These are phyloP conservation scores for Solanum hybrid DNA, from an alignment of 305 asterid species.

Conservation along the genomic window DNA sequence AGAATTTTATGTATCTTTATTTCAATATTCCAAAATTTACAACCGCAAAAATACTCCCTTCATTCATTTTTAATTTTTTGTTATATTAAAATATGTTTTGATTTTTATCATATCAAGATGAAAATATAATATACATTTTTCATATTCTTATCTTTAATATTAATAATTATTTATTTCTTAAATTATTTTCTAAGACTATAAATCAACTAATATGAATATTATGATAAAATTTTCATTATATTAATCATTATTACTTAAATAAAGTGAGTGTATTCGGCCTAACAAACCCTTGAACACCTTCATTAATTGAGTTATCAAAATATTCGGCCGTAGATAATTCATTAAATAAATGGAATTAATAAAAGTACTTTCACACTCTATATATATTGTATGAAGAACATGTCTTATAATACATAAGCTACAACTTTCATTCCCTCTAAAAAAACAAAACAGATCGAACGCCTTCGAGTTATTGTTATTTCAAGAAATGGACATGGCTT, in stretches of 20 bases:
- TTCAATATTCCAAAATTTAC: neutral
- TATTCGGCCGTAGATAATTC: neutral
- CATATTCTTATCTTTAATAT: too few relatives aligned
- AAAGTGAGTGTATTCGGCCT: neutral
- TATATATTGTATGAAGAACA: neutral
- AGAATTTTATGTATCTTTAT: too few relatives aligned
- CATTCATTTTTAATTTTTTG: rapidly evolving
- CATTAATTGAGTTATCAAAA: neutral
- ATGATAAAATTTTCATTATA: too few relatives aligned
- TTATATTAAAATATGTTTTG: too few relatives aligned
- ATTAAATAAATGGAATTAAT: neutral
- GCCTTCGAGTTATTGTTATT: neutral
- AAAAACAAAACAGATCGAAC: neutral
- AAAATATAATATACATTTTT: too few relatives aligned
- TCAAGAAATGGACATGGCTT: conserved; percentile 8
- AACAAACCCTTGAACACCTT: neutral
- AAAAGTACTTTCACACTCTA: neutral
- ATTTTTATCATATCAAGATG: too few relatives aligned
- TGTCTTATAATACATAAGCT: neutral
- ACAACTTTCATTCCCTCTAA: neutral
- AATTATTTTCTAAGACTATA: too few relatives aligned
- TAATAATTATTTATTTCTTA: too few relatives aligned
- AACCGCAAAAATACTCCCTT: neutral
- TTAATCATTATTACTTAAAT: neutral
- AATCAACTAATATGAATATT: too few relatives aligned